These are phyloP conservation scores for Diplodia scrobiculata DNA, from an alignment of 2,329 filamentous ascomycete species.

Conservation along the genomic window DNA sequence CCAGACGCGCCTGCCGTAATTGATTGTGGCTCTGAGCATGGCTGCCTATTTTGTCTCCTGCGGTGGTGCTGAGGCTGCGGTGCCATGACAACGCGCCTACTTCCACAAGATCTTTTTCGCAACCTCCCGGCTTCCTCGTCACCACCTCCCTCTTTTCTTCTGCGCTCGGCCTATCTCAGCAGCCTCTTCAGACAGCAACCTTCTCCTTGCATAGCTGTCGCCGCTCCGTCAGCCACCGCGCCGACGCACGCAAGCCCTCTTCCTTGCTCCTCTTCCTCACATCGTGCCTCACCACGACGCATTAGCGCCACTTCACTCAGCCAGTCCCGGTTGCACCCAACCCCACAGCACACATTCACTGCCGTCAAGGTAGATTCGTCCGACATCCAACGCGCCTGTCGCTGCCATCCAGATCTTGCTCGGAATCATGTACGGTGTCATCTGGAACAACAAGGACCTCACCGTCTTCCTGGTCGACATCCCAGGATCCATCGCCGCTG, in stretches of 20 bases:
- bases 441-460: conserved; percentile 57
- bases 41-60: neutral
- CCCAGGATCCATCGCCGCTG: conserved; percentile 67
- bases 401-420: neutral
- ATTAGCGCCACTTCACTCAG: neutral
- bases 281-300: neutral
- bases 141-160: neutral
- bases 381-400: neutral
- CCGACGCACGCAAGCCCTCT: neutral
- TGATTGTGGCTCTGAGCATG: neutral
- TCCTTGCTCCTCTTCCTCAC: neutral
- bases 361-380: neutral
- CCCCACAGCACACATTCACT: neutral
- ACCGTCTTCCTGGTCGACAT: conserved; percentile 67
- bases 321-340: neutral
- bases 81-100: neutral
- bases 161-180: neutral
- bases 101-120: neutral
- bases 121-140: neutral
- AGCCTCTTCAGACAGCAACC: neutral
- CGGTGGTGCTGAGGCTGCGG: neutral
- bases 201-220: neutral
- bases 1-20: neutral
- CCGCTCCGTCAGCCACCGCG: neutral
- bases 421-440: conserved; percentile 41